Percentiles rank a stretch among this genome's conserved stretches.
Evolutionary conservation across 306 rosid species (phyloP).

Genomic region (Citrullus mucosospermus): DNA sequence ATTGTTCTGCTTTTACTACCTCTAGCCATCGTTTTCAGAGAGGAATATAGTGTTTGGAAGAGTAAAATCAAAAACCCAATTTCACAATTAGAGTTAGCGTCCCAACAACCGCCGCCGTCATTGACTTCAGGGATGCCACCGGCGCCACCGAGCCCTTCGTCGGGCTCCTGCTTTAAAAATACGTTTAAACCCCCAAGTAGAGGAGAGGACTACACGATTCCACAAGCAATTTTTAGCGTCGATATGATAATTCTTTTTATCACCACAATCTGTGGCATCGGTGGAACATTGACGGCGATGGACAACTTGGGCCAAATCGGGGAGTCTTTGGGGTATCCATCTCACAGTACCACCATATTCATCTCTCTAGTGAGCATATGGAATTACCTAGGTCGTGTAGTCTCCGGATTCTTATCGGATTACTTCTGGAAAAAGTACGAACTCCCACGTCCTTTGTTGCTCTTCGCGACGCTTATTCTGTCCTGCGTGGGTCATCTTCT

Average conservation of each 20-base stretch:
- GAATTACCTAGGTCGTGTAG: conserved; percentile 51
- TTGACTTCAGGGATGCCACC: too few relatives aligned
- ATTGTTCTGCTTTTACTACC: conserved; percentile 34
- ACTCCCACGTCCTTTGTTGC: conserved; percentile 45
- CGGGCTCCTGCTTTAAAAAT: conserved; percentile 3
- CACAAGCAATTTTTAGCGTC: conserved; percentile 59
- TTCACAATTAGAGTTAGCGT: background rate
- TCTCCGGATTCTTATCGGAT: conserved; percentile 40
- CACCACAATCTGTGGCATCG: conserved; percentile 26
- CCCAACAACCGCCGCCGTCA: background rate
- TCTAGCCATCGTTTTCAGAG: conserved; percentile 25
- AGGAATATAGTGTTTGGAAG: conserved; percentile 27
- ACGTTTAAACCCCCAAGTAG: conserved; percentile 39
- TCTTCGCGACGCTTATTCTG: conserved; percentile 27
- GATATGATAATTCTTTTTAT: conserved; percentile 48
- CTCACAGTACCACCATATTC: conserved; percentile 35
- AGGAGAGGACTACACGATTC: conserved; percentile 59
- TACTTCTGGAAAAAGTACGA: conserved; percentile 32
- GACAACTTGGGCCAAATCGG: conserved; percentile 13
- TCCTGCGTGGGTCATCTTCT: too few relatives aligned
- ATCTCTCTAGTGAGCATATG: conserved; percentile 63
- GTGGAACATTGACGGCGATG: conserved; percentile 39
- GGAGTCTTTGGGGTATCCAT: conserved; percentile 37
- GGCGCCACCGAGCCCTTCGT: background rate
- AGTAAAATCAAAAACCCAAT: background rate